Evolutionary conservation across 2,329 filamentous ascomycete genomes (phyloP).

Genomic region (Lecanicillium sp.): DNA sequence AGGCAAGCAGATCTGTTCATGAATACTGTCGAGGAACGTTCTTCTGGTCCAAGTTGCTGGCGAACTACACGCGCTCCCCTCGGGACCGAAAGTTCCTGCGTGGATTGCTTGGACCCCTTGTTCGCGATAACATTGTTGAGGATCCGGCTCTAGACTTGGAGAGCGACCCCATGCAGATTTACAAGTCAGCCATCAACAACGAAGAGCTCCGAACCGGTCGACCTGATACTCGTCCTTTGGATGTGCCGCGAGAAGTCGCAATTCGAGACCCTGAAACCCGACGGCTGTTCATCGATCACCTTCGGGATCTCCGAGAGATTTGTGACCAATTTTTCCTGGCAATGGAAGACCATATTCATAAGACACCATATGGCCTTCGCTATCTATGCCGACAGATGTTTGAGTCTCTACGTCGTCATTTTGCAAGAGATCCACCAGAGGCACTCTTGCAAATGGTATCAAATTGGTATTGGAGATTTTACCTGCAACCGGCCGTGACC

Average conservation of each 20-base stretch:
- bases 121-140: slow-evolving; percentile 88
- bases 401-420: slow-evolving; percentile 65
- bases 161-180: slow-evolving; percentile 96
- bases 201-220: slow-evolving; percentile 89
- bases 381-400: slow-evolving; percentile 84
- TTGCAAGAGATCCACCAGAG: slow-evolving; percentile 70
- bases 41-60: slow-evolving; percentile 84
- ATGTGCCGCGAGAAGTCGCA: slow-evolving; percentile 86
- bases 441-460: slow-evolving; percentile 75
- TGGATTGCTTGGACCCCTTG: slow-evolving; percentile 73
- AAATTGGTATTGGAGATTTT: slow-evolving; percentile 90
- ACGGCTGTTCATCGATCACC: slow-evolving; percentile 84
- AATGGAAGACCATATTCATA: slow-evolving; percentile 73
- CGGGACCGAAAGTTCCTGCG: slow-evolving; percentile 87
- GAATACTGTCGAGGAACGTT: slow-evolving; percentile 86
- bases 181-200: slow-evolving; percentile 90
- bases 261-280: slow-evolving; percentile 92
- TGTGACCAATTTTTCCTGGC: slow-evolving; percentile 81
- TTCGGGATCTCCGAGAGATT: slow-evolving; percentile 89
- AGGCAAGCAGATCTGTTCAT: slow-evolving; percentile 61
- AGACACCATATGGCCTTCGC: slow-evolving; percentile 87
- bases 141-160: slow-evolving; percentile 87
- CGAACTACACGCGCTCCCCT: slow-evolving; percentile 83
- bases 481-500: slow-evolving; percentile 82
- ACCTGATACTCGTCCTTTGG: slow-evolving; percentile 70